Evolutionary conservation across 2,329 filamentous ascomycete genomes (phyloP).

Genomic region (Phyllosticta citribraziliensis): DNA sequence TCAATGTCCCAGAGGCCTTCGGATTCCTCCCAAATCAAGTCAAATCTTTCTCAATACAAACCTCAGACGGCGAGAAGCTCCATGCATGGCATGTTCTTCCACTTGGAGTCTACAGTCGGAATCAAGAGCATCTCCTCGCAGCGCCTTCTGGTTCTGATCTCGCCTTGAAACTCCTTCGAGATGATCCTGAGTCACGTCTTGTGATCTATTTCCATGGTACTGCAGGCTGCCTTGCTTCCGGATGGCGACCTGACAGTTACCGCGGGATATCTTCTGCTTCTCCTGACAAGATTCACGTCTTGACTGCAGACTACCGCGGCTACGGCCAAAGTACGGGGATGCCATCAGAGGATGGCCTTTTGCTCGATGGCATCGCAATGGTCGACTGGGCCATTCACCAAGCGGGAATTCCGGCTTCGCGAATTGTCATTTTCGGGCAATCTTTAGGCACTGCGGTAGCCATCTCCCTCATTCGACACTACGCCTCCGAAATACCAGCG

Average conservation of each 20-base stretch:
- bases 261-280: slow-evolving; percentile 43
- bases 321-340: slow-evolving; percentile 72
- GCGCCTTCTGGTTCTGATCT: slow-evolving; percentile 35
- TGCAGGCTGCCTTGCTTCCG: slow-evolving; percentile 46
- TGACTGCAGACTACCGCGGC: slow-evolving; percentile 87
- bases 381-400: slow-evolving; percentile 65
- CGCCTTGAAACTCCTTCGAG: slow-evolving; percentile 51
- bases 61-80: slow-evolving; percentile 31
- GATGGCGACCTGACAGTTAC: slow-evolving; percentile 47
- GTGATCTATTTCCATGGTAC: slow-evolving; percentile 55
- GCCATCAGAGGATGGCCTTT: slow-evolving; percentile 70
- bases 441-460: slow-evolving; percentile 71
- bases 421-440: slow-evolving; percentile 76
- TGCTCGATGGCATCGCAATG: slow-evolving; percentile 65
- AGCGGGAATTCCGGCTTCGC: slow-evolving; percentile 55
- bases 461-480: slow-evolving; percentile 35
- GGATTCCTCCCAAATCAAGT: slow-evolving; percentile 42
- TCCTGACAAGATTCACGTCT: slow-evolving; percentile 47
- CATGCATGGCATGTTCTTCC: slow-evolving; percentile 44
- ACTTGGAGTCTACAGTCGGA: slow-evolving; percentile 34
- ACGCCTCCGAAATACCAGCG: slow-evolving; percentile 33
- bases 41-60: slow-evolving; percentile 38
- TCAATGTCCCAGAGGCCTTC: slow-evolving; percentile 39
- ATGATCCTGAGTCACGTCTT: slow-evolving; percentile 54
- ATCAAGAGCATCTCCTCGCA: slow-evolving; percentile 33